These are phyloP conservation scores for Pachyrhizus erosus DNA, from an alignment of 306 rosid genomes.

Conservation along the genomic window DNA sequence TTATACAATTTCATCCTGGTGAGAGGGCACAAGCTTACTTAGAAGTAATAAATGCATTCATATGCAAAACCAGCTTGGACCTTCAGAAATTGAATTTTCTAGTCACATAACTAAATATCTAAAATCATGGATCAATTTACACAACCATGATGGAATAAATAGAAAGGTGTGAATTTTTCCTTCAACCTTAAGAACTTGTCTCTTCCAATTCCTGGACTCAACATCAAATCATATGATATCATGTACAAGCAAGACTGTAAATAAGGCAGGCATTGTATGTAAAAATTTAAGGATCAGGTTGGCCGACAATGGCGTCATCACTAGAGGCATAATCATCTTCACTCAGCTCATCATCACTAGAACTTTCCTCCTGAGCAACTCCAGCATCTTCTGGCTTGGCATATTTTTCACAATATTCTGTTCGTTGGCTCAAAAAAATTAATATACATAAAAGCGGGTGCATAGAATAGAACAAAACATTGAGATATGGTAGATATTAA, in stretches of 20 bases:
- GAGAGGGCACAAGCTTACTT: neutral
- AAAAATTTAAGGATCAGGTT: conserved; percentile 69
- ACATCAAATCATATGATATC: conserved; percentile 47
- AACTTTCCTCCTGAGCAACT: conserved; percentile 59
- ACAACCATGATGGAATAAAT: conserved; percentile 47
- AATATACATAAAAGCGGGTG: conserved; percentile 23
- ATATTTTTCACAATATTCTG: conserved; percentile 82
- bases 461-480: conserved; percentile 12
- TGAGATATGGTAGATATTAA: conserved; percentile 33
- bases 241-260: conserved; percentile 55
- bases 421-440: conserved; percentile 36
- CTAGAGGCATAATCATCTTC: conserved; percentile 76
- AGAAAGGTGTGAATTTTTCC: conserved; percentile 48
- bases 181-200: conserved; percentile 47
- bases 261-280: conserved; percentile 36
- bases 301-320: conserved; percentile 70
- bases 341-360: conserved; percentile 79
- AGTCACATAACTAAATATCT: conserved; percentile 39
- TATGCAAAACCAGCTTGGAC: conserved; percentile 24
- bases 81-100: conserved; percentile 15
- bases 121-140: conserved; percentile 56
- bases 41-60: conserved; percentile 10
- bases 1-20: neutral
- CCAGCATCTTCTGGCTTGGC: conserved; percentile 84
- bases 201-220: conserved; percentile 48